Evolutionary conservation across 805 yeast species (phyloP), one percentile per base, ranked within the genome.

Genomic region (Spencermartinsiella europaea): DNA sequence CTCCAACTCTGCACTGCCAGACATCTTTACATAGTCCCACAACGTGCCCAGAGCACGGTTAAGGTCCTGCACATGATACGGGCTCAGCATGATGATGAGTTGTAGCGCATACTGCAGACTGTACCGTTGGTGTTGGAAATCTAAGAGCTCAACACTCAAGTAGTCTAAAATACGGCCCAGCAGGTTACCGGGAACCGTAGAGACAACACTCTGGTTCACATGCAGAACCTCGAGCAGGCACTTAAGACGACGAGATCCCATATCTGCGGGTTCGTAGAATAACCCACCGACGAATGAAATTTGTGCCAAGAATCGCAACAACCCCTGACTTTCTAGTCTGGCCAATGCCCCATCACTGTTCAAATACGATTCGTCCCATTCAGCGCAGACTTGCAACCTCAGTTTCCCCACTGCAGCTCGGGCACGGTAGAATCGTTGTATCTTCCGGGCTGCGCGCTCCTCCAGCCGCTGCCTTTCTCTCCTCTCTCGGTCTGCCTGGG

Each of bases 401-500:
- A 57, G 55, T 4, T 39, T 22, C 21, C 56, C 53, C 17, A 67
- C 59, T 5, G 68, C 70, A 4, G 74, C 42, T 45, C 66, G 66
- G 16, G 72, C 60, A 20, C 80, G 64, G 7, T 79, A 67, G 10
- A 68, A 59, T 2, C 69, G 56, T 58, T 84, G 91, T 33, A 90
- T 61, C 4, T 62, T 44, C 1, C 54, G 46, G 0, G 79, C 80
- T 1, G 86, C 76, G 33, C 63, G 68, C 34, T 73, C 76, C 41
- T 72, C 74, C 12, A 61, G 57, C 19, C 85, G 71, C 14, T 68
- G 73, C 27, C 67, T 61, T 47, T 85, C 89, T 47, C 97, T 74
- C 49, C 73, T 74, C 48, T 71, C 73, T 34, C 97, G 71, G 50
- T 85, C 88, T 34, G 67, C 67, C 54, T 78, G 77, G 3, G 95